Percentiles rank a stretch among this genome's conserved stretches.
Evolutionary conservation across 116 monocot genomes (phyloP).

Genomic region (Phalaenopsis hybrid): DNA sequence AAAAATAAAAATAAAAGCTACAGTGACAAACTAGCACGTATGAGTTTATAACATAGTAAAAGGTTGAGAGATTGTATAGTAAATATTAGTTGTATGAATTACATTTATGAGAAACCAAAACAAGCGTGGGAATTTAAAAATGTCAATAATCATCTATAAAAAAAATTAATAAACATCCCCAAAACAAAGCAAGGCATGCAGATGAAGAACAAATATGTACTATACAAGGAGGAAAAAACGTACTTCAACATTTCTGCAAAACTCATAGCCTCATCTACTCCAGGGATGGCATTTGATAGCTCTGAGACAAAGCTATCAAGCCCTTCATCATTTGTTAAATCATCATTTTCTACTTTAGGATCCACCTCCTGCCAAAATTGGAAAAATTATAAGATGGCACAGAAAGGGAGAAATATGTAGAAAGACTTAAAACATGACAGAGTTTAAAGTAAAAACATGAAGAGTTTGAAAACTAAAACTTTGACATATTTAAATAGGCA

Average conservation of each 20-base stretch:
- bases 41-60: not conserved
- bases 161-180: not conserved
- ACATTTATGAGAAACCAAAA: not conserved
- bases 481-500: not conserved
- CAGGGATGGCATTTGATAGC: slow-evolving; percentile 87
- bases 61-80: not conserved
- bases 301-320: slow-evolving; percentile 79
- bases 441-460: not conserved
- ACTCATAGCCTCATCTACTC: slow-evolving; percentile 97
- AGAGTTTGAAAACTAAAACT: not conserved
- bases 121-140: not conserved
- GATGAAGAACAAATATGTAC: not conserved
- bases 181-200: not conserved
- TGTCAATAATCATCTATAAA: not conserved
- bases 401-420: not conserved
- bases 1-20: not conserved
- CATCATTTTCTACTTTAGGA: slow-evolving; percentile 93
- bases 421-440: not conserved
- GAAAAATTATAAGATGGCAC: slow-evolving; percentile 1
- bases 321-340: slow-evolving; percentile 61
- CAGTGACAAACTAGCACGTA: not conserved
- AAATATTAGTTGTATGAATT: not conserved
- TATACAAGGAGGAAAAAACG: slow-evolving; percentile 9
- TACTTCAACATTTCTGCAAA: slow-evolving; percentile 98
- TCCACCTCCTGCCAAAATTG: slow-evolving; percentile 71